A percentile compares a stretch with the other conserved stretches of the same genome.
Conservation (phyloP, 2,329 filamentous ascomycete genomes). For the Myriangium duriaei region DNA sequence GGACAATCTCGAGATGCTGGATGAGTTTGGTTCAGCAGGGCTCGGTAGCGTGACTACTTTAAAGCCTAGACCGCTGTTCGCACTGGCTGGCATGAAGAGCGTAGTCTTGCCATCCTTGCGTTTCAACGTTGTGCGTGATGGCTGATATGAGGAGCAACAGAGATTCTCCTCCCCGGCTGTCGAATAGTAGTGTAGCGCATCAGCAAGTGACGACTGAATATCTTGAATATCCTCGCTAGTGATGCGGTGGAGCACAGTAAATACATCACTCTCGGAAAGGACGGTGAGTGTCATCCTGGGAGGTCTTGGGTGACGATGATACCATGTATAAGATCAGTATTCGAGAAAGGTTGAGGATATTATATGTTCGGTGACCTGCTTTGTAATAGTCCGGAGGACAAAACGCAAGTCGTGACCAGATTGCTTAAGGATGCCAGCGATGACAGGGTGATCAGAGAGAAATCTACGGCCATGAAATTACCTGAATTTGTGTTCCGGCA, state of each 20-base stretch:
- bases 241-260: conserved; percentile 42
- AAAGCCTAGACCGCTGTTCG: conserved; percentile 46
- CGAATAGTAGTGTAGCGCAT: conserved; percentile 53
- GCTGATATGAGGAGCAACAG: conserved; percentile 49
- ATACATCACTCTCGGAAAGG: conserved; percentile 45
- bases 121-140: conserved; percentile 47
- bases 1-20: conserved; percentile 17
- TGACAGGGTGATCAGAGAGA: too few relatives aligned
- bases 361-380: too few relatives aligned
- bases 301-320: too few relatives aligned
- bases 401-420: too few relatives aligned
- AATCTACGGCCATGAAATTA: too few relatives aligned
- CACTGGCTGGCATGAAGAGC: conserved; percentile 55
- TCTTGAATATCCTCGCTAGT: conserved; percentile 43
- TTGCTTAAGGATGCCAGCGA: too few relatives aligned
- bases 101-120: conserved; percentile 50
- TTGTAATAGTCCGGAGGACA: too few relatives aligned
- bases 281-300: conserved; percentile 48
- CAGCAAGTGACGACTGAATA: conserved; percentile 46
- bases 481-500: too few relatives aligned
- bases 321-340: too few relatives aligned
- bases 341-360: not conserved
- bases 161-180: conserved; percentile 45
- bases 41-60: conserved; percentile 49
- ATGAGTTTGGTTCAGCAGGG: conserved; percentile 17